Conservation (phyloP, 768 basidiomycete species). For the Naganishia onofrii region DNA sequence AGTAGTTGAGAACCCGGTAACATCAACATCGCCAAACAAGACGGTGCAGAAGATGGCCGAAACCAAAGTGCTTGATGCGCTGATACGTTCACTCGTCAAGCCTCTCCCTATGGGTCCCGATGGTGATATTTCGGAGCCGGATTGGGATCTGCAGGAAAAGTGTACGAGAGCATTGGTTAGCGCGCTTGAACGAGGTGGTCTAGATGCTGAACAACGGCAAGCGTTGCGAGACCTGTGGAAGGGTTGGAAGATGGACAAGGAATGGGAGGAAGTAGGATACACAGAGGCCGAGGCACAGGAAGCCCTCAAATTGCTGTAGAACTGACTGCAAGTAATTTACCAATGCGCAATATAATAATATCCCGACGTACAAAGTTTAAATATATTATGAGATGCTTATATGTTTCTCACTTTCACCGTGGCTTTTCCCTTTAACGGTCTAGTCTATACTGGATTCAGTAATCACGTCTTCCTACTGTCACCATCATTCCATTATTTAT, state of each 20-base stretch:
- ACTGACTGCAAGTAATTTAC: neutral
- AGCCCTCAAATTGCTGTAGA: slow-evolving; percentile 12
- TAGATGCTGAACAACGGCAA: slow-evolving; percentile 29
- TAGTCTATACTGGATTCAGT: neutral
- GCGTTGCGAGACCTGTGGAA: slow-evolving; percentile 21
- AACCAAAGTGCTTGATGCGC: slow-evolving; percentile 19
- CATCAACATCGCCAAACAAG: slow-evolving; percentile 34
- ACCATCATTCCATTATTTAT: neutral
- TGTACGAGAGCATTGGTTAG: slow-evolving; percentile 31
- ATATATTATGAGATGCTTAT: neutral
- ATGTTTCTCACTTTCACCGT: neutral
- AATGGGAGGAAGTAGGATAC: slow-evolving; percentile 32
- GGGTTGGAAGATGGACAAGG: slow-evolving; percentile 26
- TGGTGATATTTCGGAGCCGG: slow-evolving; percentile 30
- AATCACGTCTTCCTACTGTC: neutral
- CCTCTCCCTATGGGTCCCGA: slow-evolving; percentile 31
- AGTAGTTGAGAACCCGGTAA: too few relatives aligned
- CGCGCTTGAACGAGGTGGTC: slow-evolving; percentile 28
- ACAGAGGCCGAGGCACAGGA: slow-evolving; percentile 27
- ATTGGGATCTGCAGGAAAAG: slow-evolving; percentile 39
- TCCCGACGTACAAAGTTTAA: neutral
- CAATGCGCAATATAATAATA: neutral
- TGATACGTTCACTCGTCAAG: slow-evolving; percentile 23
- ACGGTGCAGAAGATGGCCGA: slow-evolving; percentile 37
- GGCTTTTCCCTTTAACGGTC: neutral